phyloP scores from a whole-genome alignment of 371 early-diverging fungal genomes.

The Zychaea mexicana region DNA sequence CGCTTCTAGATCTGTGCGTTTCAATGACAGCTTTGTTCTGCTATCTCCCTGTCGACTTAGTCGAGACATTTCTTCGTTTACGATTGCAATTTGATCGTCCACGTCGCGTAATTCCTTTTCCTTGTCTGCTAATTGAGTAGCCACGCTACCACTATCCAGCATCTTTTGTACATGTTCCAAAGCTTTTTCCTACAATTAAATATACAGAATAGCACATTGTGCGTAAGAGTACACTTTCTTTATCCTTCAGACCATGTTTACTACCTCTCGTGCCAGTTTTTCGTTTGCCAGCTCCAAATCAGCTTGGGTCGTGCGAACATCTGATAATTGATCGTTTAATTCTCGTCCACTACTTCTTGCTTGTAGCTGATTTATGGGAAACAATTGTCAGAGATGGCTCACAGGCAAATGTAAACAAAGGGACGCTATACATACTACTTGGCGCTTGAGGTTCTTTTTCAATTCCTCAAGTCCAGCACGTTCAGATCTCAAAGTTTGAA shows the following conservation, averaged over 20 bases:
- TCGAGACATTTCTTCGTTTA: slow-evolving; percentile 51
- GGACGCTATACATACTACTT: slow-evolving; percentile 12
- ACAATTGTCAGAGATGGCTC: neutral
- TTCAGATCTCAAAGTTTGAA: slow-evolving; percentile 24
- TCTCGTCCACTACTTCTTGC: slow-evolving; percentile 10
- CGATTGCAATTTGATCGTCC: slow-evolving; percentile 30
- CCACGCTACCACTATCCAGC: neutral
- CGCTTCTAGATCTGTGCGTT: slow-evolving; percentile 44
- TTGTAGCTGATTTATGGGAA: slow-evolving; percentile 11
- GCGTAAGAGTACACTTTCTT: neutral
- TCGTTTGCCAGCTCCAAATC: slow-evolving; percentile 20
- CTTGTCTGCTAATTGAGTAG: slow-evolving; percentile 19
- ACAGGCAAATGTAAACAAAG: too few relatives aligned
- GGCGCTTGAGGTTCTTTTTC: slow-evolving; percentile 16
- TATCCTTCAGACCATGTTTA: neutral
- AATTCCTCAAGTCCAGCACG: slow-evolving; percentile 21
- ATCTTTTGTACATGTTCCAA: neutral
- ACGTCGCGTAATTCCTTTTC: slow-evolving; percentile 23
- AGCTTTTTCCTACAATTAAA: slow-evolving; percentile 1
- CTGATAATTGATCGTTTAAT: slow-evolving; percentile 20
- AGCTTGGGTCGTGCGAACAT: slow-evolving; percentile 3
- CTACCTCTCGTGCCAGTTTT: slow-evolving; percentile 13
- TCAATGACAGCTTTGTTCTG: slow-evolving; percentile 58
- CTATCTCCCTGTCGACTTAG: slow-evolving; percentile 60
- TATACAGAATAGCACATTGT: neutral